These are phyloP conservation scores for Neopestalotiopsis clavispora DNA, from an alignment of 2,329 filamentous ascomycete genomes.

Conservation along the genomic window DNA sequence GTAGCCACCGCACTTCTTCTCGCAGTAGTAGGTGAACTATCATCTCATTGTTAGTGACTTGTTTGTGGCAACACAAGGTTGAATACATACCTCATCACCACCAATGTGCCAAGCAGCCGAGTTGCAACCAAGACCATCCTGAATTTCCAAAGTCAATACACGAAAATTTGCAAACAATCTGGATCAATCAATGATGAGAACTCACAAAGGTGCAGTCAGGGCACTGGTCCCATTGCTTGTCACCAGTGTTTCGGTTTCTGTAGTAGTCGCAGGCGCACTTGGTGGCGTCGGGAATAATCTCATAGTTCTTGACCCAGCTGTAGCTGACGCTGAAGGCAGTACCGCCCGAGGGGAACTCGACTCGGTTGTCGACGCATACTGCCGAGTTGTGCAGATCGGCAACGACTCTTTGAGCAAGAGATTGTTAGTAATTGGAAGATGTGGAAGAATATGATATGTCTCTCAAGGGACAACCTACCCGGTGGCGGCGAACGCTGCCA, in stretches of 20 bases:
- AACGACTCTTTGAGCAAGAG: background rate
- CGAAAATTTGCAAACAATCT: background rate
- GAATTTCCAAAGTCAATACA: background rate
- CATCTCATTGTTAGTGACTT: background rate
- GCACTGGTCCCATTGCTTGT: constrained; percentile 11
- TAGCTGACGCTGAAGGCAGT: constrained; percentile 11
- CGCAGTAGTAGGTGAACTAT: constrained; percentile 8
- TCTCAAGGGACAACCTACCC: background rate
- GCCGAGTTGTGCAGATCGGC: constrained; percentile 4
- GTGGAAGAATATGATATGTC: too few species aligned
- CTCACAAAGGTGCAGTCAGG: constrained; percentile 11
- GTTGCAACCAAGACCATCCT: constrained; percentile 14
- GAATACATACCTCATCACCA: constrained; percentile 4
- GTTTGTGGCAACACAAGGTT: background rate
- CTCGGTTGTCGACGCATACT: constrained; percentile 8
- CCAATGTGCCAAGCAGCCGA: constrained; percentile 7
- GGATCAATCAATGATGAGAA: background rate
- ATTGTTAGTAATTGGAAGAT: background rate
- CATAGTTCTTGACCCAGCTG: constrained; percentile 11
- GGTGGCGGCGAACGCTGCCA: background rate
- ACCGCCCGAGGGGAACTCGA: background rate
- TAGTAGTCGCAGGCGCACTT: constrained; percentile 11
- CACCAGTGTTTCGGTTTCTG: constrained; percentile 5
- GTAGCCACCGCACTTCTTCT: constrained; percentile 6
- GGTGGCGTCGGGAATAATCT: constrained; percentile 10